A percentile compares a stretch with the other conserved stretches of the same genome.
Conservation (phyloP, 345 rosid genomes). For the Theobroma cacao region DNA sequence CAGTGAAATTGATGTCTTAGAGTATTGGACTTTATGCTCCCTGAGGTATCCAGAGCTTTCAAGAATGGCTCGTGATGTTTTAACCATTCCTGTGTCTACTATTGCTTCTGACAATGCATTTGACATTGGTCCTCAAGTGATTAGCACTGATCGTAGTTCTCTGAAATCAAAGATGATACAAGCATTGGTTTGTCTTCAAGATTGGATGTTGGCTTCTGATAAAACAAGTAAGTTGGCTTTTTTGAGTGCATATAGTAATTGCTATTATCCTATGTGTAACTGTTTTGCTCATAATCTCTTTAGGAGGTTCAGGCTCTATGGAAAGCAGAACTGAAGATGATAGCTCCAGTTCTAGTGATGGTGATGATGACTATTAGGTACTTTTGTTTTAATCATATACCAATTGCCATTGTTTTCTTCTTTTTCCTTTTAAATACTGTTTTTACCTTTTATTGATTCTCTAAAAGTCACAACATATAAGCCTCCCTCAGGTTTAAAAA, state of each 20-base stretch:
- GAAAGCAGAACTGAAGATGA: slow-evolving; percentile 15
- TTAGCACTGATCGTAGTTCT: slow-evolving; percentile 15
- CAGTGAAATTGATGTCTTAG: slow-evolving; percentile 24
- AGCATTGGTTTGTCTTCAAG: slow-evolving; percentile 25
- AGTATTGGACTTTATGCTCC: slow-evolving; percentile 22
- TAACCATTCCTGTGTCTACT: slow-evolving; percentile 24
- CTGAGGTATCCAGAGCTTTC: slow-evolving; percentile 24
- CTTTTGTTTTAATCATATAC: not conserved
- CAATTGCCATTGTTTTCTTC: not conserved
- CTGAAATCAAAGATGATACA: slow-evolving; percentile 24
- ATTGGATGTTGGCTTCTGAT: slow-evolving; percentile 22
- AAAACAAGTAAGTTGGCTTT: slow-evolving; percentile 13
- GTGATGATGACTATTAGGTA: slow-evolving; percentile 24
- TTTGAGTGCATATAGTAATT: not conserved
- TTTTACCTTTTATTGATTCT: not conserved
- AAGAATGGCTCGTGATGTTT: slow-evolving; percentile 27
- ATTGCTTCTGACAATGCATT: slow-evolving; percentile 22
- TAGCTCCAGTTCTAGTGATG: slow-evolving; percentile 23
- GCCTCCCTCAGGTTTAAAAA: not conserved
- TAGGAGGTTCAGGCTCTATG: slow-evolving; percentile 9
- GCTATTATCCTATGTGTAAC: not conserved
- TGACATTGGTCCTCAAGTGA: slow-evolving; percentile 3
- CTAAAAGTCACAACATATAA: not conserved
- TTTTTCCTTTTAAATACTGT: not conserved
- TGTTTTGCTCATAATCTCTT: not conserved